Conservation (phyloP, 352 stramenopile genomes). For the Saprolegnia parasitica region DNA sequence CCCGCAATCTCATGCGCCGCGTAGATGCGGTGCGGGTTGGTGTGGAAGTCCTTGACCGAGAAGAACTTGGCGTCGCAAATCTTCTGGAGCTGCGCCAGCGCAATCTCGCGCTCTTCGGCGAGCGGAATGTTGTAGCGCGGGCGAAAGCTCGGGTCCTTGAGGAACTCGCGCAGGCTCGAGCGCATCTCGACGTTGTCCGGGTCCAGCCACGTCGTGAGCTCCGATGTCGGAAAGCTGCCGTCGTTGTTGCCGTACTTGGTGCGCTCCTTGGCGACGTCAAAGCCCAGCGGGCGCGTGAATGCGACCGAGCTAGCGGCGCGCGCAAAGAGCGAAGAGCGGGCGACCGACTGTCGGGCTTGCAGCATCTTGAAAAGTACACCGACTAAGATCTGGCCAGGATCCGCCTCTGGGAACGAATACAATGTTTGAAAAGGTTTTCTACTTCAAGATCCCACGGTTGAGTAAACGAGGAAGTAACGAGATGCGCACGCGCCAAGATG, state of each 20-base stretch:
- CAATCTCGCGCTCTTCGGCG: constrained; percentile 28
- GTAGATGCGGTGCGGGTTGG: constrained; percentile 29
- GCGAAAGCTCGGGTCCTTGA: constrained; percentile 26
- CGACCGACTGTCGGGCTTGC: constrained; percentile 1
- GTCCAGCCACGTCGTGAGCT: constrained; percentile 27
- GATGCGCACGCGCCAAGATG: not conserved
- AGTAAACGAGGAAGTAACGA: not conserved
- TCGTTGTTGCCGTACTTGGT: constrained; percentile 27
- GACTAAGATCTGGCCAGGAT: not conserved
- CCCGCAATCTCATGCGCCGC: constrained; percentile 27
- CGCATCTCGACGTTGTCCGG: constrained; percentile 29
- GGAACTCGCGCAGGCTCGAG: constrained; percentile 9
- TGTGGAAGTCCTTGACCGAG: constrained; percentile 30
- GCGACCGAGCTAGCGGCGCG: constrained; percentile 3
- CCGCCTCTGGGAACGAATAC: not conserved
- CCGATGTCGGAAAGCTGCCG: constrained; percentile 7
- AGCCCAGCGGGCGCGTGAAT: constrained; percentile 27
- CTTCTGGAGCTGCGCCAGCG: constrained; percentile 25
- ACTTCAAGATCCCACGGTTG: constrained; percentile 1
- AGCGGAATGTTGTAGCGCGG: constrained; percentile 28
- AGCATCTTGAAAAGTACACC: constrained; percentile 3
- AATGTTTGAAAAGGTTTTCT: not conserved
- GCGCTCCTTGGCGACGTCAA: constrained; percentile 28
- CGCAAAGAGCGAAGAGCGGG: not conserved
- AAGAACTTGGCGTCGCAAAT: constrained; percentile 30